Conservation (phyloP, 345 rosid species). For the Boechera retrofracta region DNA sequence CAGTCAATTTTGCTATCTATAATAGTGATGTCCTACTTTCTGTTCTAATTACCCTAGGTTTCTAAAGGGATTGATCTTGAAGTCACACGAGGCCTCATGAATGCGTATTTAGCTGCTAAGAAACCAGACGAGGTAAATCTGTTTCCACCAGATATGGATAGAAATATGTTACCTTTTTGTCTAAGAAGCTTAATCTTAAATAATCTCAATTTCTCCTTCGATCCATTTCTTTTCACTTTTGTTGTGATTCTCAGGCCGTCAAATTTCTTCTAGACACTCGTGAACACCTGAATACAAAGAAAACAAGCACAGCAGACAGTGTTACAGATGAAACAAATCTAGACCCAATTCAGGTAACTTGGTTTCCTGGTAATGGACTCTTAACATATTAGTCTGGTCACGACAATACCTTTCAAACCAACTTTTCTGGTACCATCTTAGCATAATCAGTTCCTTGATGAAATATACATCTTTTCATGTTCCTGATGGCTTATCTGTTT, state of each 20-base stretch:
- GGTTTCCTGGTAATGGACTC: conserved; percentile 17
- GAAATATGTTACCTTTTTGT: neutral
- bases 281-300: conserved; percentile 54
- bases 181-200: conserved; percentile 7
- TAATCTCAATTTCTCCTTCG: neutral
- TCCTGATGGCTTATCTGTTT: neutral
- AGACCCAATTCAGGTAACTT: conserved; percentile 80
- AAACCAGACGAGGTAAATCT: conserved; percentile 80
- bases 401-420: neutral
- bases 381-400: neutral
- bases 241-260: conserved; percentile 68
- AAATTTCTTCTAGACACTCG: conserved; percentile 69
- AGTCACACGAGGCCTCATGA: conserved; percentile 78
- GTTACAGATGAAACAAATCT: conserved; percentile 45
- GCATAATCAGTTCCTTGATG: neutral
- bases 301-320: conserved; percentile 48
- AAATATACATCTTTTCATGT: neutral
- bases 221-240: conserved; percentile 15
- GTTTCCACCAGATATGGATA: conserved; percentile 17
- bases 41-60: conserved; percentile 50
- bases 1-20: neutral
- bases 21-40: neutral
- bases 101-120: conserved; percentile 90
- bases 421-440: conserved; percentile 3
- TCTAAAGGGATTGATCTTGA: conserved; percentile 71